A percentile compares a stretch with the other conserved stretches of the same genome.
Evolutionary conservation across 2,329 filamentous ascomycete species (phyloP).

Genomic region (Nakataea oryzae): DNA sequence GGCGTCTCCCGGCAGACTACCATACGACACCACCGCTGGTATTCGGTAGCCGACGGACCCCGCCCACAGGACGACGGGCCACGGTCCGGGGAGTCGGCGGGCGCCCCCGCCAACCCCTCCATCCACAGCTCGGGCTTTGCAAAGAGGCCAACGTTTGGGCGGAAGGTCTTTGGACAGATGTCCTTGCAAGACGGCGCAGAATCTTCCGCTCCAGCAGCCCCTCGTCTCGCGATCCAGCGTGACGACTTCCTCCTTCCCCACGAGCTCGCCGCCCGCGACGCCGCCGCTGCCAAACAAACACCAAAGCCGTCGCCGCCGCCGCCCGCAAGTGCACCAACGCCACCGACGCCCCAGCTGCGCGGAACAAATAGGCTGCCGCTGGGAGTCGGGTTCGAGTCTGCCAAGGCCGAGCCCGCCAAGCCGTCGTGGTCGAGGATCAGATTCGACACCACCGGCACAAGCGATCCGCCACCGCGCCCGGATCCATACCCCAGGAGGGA

Average conservation of each 20-base stretch:
- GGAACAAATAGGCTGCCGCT: background rate
- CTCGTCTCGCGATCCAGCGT: background rate
- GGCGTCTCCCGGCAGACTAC: background rate
- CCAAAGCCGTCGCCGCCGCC: too few relatives aligned
- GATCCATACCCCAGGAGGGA: background rate
- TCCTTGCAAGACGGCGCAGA: background rate
- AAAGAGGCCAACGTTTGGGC: background rate
- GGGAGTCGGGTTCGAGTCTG: background rate
- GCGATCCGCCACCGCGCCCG: background rate
- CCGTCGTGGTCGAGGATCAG: background rate
- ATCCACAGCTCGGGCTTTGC: background rate
- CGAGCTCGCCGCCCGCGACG: slow-evolving; percentile 1
- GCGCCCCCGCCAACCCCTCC: background rate
- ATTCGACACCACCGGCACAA: background rate
- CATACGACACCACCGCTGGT: background rate
- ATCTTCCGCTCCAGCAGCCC: background rate
- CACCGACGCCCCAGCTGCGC: too few relatives aligned
- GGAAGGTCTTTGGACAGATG: background rate
- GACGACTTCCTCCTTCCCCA: slow-evolving; percentile 2
- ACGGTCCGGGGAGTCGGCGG: background rate
- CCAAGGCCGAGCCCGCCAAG: background rate
- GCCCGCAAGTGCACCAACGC: too few relatives aligned
- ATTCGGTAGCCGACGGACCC: background rate
- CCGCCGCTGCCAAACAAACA: background rate
- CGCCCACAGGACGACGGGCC: background rate